Evolutionary conservation across 768 basidiomycete species (phyloP), one percentile per base, ranked within the genome.

Genomic region (Xerocomus spinulosus): DNA sequence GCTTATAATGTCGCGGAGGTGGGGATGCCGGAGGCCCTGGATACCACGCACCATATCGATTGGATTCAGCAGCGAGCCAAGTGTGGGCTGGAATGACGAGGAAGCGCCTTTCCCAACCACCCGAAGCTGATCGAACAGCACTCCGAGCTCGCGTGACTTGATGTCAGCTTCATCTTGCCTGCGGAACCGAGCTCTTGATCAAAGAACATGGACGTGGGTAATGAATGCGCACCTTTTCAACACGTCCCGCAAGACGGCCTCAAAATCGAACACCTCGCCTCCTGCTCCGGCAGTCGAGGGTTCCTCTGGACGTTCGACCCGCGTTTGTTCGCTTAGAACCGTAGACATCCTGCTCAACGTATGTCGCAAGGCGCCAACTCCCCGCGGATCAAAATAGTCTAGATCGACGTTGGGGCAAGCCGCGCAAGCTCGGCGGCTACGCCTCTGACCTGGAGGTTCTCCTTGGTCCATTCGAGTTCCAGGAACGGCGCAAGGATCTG

Each of bases 41-140:
- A 87, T 55, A 5, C 60, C 65, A 25, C 69, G 64, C 3, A 77
- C 4, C 9, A 80, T 58, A 29, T 75, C 63, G 18, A 70, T 38
- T 0, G 80, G 80, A 61, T 86, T 79, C 38, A 87, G 69, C 3
- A 76, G 59, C 21, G 83, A 83, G n/a, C 78, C 80, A 4, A 92
- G 61, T 0, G 83, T 87, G 1, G 73, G 56, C 51, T 82, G 80
- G 43, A 74, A 74, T 8, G 74, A 76, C 0, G 78, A 78, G 0
- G 78, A 66, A 1, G 79, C 67, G 5, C 83, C 83, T 7, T 80
- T 55, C 3, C 83, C 85, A 20, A 78, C 70, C 7, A 87, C 85
- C 0, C 69, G 70, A 15, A 87, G 72, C 28, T 80, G 66, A 44
- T 78, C 60, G 50, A 87, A 86, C 35, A 73, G 52, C 10, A 87